These are phyloP conservation scores for Saccharomycopsis sp. DNA, from an alignment of 805 yeast species.

Conservation along the genomic window DNA sequence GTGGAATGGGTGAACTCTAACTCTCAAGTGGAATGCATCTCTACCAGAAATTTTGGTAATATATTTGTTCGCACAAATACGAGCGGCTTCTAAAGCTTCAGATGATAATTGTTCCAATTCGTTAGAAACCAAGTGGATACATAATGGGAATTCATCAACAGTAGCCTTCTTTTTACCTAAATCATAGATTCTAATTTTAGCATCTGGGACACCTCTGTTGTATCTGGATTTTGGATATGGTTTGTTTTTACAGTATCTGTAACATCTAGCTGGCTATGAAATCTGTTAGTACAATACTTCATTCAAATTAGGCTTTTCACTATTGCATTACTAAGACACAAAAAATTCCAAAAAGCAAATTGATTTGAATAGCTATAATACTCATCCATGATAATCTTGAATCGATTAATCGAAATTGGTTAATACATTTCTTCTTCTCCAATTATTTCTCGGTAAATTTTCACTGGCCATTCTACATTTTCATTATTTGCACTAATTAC, in stretches of 20 bases:
- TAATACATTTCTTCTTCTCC: too few relatives aligned
- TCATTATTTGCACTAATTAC: too few relatives aligned
- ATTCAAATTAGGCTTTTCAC: slow-evolving; percentile 3
- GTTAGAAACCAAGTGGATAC: slow-evolving; percentile 98
- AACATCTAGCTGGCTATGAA: slow-evolving; percentile 92
- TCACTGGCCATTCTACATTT: too few relatives aligned
- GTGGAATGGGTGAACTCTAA: slow-evolving; percentile 99
- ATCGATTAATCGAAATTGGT: too few relatives aligned
- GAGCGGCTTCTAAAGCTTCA: slow-evolving; percentile 99
- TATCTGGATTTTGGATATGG: slow-evolving; percentile 99
- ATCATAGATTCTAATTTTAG: slow-evolving; percentile 98
- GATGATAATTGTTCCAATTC: slow-evolving; percentile 99
- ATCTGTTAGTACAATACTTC: slow-evolving; percentile 6
- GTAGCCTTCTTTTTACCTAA: slow-evolving; percentile 99
- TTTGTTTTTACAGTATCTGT: slow-evolving; percentile 99
- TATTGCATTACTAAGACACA: too few relatives aligned
- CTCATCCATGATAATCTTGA: too few relatives aligned
- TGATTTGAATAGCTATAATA: too few relatives aligned
- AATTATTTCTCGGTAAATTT: too few relatives aligned
- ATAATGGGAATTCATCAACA: slow-evolving; percentile 99
- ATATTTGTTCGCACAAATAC: slow-evolving; percentile 99
- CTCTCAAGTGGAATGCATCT: slow-evolving; percentile 99
- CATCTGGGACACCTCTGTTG: slow-evolving; percentile 99
- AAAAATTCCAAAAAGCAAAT: too few relatives aligned
- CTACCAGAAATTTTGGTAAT: slow-evolving; percentile 96